Base-by-base conservation (phyloP, 2,329 filamentous ascomycete species). In the Teratosphaeria epicoccoides region DNA sequence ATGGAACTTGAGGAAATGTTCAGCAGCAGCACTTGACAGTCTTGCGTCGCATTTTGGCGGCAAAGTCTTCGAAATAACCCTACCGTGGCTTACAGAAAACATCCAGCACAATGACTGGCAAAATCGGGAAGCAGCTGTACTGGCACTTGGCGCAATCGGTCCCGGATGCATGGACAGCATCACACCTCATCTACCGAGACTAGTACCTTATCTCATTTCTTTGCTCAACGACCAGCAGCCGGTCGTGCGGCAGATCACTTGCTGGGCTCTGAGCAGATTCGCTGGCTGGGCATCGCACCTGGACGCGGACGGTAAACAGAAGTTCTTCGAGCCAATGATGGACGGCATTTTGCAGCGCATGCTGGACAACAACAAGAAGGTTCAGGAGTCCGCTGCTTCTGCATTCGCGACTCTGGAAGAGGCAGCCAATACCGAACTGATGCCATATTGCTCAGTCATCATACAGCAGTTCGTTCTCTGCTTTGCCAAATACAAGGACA, bases 1-100 rank as follows among this genome's bases (percentile, higher is more conserved):
- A 61, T 98, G 93, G 93, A 97, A 91, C 50, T 75, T 98, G 49
- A 83, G 93, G 57, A 98, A 98, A 72, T 97, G 93, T 73, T 97
- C 93, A 33, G 93, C 93, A 6, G 93, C 93, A 11, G 90, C 93
- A 7, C 76, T 98, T 40, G 93, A 98, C 66, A 88, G 95, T 11
- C 90, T 98, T 61, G 89, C 93, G 17, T 86, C 85, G 49, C 87
- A 95, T 57, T 98, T 95, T 69, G 84, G 88, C 61, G 82, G 84
- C 50, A 81, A 85, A 1, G 89, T 98, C 26, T 98, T 98, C 68
- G 82, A 89, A 59, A 84, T 87, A 56, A 95, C 95, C 54, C 76
- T 98, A 57, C 91, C 93, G 0, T 98, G 96, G 68, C 75, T 98
- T 51, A 91, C 87, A 63, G 84, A 86, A 58, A 95, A 96, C 63